Percentiles rank a stretch among this genome's conserved stretches.
phyloP scores from a whole-genome alignment of 139 green algal species.

The Haematococcus sp. region DNA sequence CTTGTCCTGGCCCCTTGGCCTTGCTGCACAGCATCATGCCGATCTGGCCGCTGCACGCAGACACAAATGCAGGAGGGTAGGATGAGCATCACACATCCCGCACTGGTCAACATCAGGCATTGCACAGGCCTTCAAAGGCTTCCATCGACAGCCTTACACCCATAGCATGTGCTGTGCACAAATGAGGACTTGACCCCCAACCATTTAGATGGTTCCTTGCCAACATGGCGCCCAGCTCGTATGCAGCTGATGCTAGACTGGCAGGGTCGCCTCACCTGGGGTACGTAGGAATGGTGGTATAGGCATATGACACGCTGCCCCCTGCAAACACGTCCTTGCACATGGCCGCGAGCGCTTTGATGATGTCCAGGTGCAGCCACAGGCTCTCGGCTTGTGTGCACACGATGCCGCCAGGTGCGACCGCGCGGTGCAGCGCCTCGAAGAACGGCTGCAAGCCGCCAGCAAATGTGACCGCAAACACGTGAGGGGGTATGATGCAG shows the following conservation, averaged over 20 bases:
- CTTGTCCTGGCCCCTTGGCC: slow-evolving; percentile 25
- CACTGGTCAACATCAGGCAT: too few species aligned
- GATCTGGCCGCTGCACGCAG: slow-evolving; percentile 79
- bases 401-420: slow-evolving; percentile 89
- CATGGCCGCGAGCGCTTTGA: slow-evolving; percentile 87
- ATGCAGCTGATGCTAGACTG: too few species aligned
- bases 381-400: slow-evolving; percentile 91
- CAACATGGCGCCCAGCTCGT: too few species aligned
- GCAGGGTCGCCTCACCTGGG: slow-evolving; percentile 79
- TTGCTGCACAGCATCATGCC: slow-evolving; percentile 97
- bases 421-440: slow-evolving; percentile 85
- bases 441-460: slow-evolving; percentile 90
- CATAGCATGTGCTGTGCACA: too few species aligned
- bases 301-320: slow-evolving; percentile 89
- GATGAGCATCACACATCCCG: too few species aligned
- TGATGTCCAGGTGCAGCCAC: slow-evolving; percentile 96
- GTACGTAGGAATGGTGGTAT: slow-evolving; percentile 97
- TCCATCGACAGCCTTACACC: too few species aligned
- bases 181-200: too few species aligned
- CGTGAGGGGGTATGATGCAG: neutral
- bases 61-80: too few species aligned
- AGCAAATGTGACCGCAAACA: neutral
- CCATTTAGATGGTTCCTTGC: too few species aligned
- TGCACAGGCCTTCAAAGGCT: too few species aligned
- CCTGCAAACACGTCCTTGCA: slow-evolving; percentile 82